Conservation (phyloP, 164 flowering plant genomes). For the Stephania japonica region DNA sequence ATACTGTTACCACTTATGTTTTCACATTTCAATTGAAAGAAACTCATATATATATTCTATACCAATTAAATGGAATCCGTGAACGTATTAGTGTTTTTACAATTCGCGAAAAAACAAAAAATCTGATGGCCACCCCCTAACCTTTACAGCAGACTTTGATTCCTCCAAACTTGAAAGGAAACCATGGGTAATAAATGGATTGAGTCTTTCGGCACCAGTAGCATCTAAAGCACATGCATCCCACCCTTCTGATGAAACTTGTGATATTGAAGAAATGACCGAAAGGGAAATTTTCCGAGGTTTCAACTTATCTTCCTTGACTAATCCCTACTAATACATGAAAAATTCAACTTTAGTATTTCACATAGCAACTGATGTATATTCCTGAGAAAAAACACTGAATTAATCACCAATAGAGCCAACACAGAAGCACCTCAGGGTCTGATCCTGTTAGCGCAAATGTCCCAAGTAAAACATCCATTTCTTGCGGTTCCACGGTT, state of each 20-base stretch:
- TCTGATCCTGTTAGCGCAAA: constrained; percentile 49
- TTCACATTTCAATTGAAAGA: too few relatives aligned
- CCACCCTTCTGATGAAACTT: constrained; percentile 66
- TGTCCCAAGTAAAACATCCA: constrained; percentile 41
- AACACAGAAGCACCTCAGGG: constrained; percentile 34
- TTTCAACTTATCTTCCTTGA: constrained; percentile 15
- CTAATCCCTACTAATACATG: constrained; percentile 27
- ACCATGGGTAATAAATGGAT: constrained; percentile 81
- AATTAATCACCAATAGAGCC: not conserved
- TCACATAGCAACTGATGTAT: constrained; percentile 5
- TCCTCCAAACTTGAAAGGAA: constrained; percentile 93
- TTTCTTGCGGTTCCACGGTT: constrained; percentile 33
- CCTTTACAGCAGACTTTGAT: constrained; percentile 79
- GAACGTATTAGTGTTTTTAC: too few relatives aligned
- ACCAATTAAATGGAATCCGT: too few relatives aligned
- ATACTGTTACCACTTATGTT: too few relatives aligned
- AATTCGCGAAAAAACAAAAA: too few relatives aligned
- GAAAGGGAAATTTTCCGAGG: constrained; percentile 54
- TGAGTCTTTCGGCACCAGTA: constrained; percentile 53
- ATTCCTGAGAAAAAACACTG: constrained; percentile 5
- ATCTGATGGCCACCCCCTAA: constrained; percentile 16
- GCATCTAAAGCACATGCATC: constrained; percentile 80
- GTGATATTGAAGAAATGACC: constrained; percentile 66
- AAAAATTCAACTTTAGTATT: constrained; percentile 5
- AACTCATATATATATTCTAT: too few relatives aligned